These are phyloP conservation scores for Lasiosphaeria ovina DNA, from an alignment of 495 filamentous ascomycete species.

Conservation along the genomic window DNA sequence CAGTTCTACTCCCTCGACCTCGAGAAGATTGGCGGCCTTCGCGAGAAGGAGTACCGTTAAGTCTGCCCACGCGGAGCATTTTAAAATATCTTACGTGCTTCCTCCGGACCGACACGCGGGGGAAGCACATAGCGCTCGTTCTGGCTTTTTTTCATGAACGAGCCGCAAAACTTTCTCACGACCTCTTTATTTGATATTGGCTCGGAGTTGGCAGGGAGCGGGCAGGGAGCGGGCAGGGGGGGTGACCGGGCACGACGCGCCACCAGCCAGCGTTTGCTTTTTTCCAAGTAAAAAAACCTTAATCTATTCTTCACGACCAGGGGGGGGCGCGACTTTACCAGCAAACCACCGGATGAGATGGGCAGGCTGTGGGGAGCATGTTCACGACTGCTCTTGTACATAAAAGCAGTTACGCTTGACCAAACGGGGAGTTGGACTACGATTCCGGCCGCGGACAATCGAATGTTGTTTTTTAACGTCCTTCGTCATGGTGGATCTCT, in stretches of 20 bases:
- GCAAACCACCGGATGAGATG: neutral
- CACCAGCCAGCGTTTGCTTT: neutral
- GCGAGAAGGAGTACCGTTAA: slow-evolving; percentile 70
- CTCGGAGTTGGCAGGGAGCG: neutral
- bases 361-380: neutral
- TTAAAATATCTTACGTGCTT: neutral
- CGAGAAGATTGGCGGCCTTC: slow-evolving; percentile 89
- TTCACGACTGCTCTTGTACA: neutral
- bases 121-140: neutral
- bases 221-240: neutral
- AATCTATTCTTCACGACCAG: neutral
- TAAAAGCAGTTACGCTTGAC: neutral
- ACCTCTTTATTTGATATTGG: neutral
- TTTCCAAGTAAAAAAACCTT: neutral
- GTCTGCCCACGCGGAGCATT: neutral
- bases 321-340: no score
- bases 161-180: neutral
- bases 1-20: slow-evolving; percentile 91
- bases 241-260: neutral
- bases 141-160: neutral
- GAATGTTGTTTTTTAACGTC: neutral
- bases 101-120: neutral
- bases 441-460: neutral
- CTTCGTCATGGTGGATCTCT: neutral
- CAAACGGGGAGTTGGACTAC: neutral